Conservation (phyloP, 2,329 filamentous ascomycete species). For the Didymosphaeria variabile region DNA sequence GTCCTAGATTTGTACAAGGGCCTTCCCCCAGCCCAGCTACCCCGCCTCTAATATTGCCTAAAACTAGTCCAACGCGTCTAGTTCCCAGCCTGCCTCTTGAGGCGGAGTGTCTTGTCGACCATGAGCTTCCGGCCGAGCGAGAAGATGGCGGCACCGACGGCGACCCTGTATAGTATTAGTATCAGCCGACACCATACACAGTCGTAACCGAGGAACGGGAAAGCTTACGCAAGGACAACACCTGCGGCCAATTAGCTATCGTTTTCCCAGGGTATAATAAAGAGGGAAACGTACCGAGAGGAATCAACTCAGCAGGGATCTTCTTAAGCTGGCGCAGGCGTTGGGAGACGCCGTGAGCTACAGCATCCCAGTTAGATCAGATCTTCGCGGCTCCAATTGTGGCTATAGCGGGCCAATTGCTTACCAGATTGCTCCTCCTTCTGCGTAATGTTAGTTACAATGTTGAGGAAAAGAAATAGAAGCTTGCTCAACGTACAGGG, state of each 20-base stretch:
- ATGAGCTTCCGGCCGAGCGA: conserved; percentile 82
- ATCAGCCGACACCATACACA: conserved; percentile 30
- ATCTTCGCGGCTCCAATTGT: conserved; percentile 1
- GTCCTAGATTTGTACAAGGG: conserved; percentile 31
- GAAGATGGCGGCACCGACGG: conserved; percentile 82
- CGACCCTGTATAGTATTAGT: conserved; percentile 57
- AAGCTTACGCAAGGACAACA: conserved; percentile 81
- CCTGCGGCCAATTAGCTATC: conserved; percentile 60
- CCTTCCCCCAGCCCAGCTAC: conserved; percentile 12
- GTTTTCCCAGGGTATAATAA: neutral
- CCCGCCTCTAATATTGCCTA: conserved; percentile 23
- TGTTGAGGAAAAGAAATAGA: conserved; percentile 8
- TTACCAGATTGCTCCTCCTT: conserved; percentile 72
- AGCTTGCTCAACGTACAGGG: conserved; percentile 67
- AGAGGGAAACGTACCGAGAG: conserved; percentile 77
- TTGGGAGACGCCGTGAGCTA: conserved; percentile 97
- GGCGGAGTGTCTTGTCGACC: conserved; percentile 91
- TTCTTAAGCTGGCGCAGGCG: conserved; percentile 88
- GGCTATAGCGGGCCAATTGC: conserved; percentile 35
- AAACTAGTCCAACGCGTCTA: conserved; percentile 16
- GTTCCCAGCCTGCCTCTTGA: conserved; percentile 70
- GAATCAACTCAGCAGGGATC: conserved; percentile 92
- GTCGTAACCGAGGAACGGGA: conserved; percentile 2
- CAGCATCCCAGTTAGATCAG: neutral
- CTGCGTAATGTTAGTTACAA: conserved; percentile 58